Percentiles rank a stretch among this genome's conserved stretches.
Evolutionary conservation across 164 flowering plant species (phyloP).

Genomic region (Liriodendron chinense): DNA sequence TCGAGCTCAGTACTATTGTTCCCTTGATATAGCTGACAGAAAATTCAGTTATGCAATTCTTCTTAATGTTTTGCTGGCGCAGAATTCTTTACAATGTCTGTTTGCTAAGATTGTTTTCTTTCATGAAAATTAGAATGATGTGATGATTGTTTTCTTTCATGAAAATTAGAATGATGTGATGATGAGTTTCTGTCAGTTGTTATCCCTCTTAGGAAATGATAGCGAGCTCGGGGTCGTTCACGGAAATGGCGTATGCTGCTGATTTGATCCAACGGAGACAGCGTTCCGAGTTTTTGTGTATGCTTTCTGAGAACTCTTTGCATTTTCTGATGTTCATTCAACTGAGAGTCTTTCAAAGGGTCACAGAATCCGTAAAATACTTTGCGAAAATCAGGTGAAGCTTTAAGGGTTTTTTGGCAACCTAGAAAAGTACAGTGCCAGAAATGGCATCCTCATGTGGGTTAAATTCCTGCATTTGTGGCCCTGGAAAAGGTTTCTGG

Average conservation of each 20-base stretch:
- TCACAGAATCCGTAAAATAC: neutral
- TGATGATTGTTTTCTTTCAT: slow-evolving; percentile 39
- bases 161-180: slow-evolving; percentile 28
- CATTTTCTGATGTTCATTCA: slow-evolving; percentile 5
- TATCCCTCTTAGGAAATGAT: slow-evolving; percentile 55
- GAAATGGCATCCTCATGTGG: no score
- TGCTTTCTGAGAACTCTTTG: slow-evolving; percentile 21
- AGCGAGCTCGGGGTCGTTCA: slow-evolving; percentile 51
- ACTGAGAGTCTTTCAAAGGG: neutral
- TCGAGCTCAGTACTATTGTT: no score
- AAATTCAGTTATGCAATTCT: neutral
- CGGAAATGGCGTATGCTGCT: slow-evolving; percentile 75
- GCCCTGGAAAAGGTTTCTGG: no score
- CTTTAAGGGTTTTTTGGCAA: no score
- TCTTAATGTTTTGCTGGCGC: neutral
- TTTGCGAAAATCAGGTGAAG: neutral
- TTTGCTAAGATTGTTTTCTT: neutral
- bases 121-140: slow-evolving; percentile 14
- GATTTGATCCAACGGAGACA: slow-evolving; percentile 89
- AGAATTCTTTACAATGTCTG: neutral
- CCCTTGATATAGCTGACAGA: no score
- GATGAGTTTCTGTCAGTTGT: slow-evolving; percentile 53
- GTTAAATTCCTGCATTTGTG: no score
- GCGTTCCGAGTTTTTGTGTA: slow-evolving; percentile 80
- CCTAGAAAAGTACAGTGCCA: no score